These are phyloP conservation scores for Spinacia oleracea DNA, from an alignment of 179 eudicot genomes.

Conservation along the genomic window DNA sequence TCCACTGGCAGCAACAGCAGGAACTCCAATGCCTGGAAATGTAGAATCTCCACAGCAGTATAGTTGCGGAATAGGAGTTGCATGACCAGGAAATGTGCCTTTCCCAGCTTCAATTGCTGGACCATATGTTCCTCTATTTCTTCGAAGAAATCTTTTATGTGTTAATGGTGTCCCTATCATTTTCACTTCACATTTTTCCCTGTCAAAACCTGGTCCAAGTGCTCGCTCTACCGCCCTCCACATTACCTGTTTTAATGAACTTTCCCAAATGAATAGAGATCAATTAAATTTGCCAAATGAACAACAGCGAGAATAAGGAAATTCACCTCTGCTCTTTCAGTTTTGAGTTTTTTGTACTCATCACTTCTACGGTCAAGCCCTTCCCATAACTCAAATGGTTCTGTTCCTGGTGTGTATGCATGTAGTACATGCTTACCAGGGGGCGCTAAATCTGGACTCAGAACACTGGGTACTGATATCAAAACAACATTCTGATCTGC, in stretches of 20 bases:
- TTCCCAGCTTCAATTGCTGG: constrained; percentile 91
- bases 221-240: constrained; percentile 92
- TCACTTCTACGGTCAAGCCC: constrained; percentile 84
- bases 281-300: neutral
- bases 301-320: neutral
- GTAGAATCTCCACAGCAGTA: constrained; percentile 98
- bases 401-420: constrained; percentile 94
- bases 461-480: constrained; percentile 86
- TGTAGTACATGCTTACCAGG: constrained; percentile 92
- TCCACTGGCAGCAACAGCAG: constrained; percentile 99
- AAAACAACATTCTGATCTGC: constrained; percentile 96
- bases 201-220: constrained; percentile 71
- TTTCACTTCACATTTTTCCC: constrained; percentile 83
- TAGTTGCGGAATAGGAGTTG: constrained; percentile 77
- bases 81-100: constrained; percentile 77
- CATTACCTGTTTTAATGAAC: constrained; percentile 72
- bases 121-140: constrained; percentile 92
- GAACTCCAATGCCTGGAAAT: constrained; percentile 97
- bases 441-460: constrained; percentile 81
- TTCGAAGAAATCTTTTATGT: constrained; percentile 69
- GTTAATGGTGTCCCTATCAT: constrained; percentile 90
- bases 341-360: constrained; percentile 82
- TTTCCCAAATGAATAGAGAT: neutral
- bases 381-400: constrained; percentile 87
- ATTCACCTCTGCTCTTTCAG: constrained; percentile 87